Evolutionary conservation across 1,139 yeast species (phyloP), one percentile per base, ranked within the genome.

Genomic region (Sugiyamaella pinicola): DNA sequence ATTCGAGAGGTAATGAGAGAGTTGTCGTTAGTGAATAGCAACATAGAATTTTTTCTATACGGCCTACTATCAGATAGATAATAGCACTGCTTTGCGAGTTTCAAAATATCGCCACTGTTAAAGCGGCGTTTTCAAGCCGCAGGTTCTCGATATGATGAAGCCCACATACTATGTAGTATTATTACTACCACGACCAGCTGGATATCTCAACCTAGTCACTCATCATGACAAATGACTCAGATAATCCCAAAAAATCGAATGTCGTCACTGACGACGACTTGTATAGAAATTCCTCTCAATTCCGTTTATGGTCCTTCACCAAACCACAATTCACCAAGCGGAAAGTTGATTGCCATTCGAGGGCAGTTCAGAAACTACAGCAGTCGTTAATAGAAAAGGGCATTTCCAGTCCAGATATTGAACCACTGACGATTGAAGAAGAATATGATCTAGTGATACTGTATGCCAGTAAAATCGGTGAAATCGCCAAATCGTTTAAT

Each of bases 251-350:
- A 15, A 45, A 29, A 31, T 22, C 47, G 10, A 45, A 28, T 31
- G 47, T 55, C n/a, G 59, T 64, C 19, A 59, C 71, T 3, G 85
- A 81, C 59, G 98, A 93, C 69, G 98, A 91, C 59, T 72, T 93
- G 45, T 93, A 88, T 69, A 78, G 98, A 52, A 79, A 90, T 49
- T 87, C 96, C 4, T 79, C 95, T 0, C 99, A 93, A 71, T 93
- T 78, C 67, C 76, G 85, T 52, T 57, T 82, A 18, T 93, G 99
- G 99, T 90, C 97, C 0, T 90, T 80, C 67, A 83, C 90, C 0
- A 65, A 67, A 19, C 81, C 79, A 2, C 78, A 78, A 53, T 74
- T 91, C n/a, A 70, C 67, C 2, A 72, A 74, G 19, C 69, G 74
- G 37, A 74, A 88, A 54, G 62, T 63, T 9, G 64, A 69, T 10